Evolutionary conservation across 1,284 basidiomycete species (phyloP).

Genomic region (Blastosporella zonata): DNA sequence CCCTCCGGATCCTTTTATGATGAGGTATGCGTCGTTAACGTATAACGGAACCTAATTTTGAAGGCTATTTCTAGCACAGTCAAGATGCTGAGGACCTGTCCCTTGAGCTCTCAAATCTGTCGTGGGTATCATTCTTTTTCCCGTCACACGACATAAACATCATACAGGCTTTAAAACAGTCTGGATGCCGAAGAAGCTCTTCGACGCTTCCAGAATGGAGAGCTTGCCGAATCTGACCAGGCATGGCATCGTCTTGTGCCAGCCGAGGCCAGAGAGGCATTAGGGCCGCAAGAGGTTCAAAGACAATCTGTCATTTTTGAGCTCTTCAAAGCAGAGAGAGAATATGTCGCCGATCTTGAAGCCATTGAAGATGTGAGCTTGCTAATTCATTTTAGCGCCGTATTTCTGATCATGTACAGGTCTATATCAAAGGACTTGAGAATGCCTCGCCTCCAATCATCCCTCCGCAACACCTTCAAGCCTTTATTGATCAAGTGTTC

Average conservation of each 20-base stretch:
- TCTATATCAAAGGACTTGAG: slow-evolving; percentile 64
- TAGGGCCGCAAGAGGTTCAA: slow-evolving; percentile 71
- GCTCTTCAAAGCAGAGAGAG: slow-evolving; percentile 76
- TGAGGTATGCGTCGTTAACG: slow-evolving; percentile 24
- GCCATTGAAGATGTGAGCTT: slow-evolving; percentile 58
- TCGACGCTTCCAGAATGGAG: slow-evolving; percentile 58
- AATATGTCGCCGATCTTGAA: slow-evolving; percentile 75
- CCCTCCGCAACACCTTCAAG: slow-evolving; percentile 43
- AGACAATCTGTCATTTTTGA: slow-evolving; percentile 83
- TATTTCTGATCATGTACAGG: slow-evolving; percentile 34
- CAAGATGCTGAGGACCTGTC: slow-evolving; percentile 36
- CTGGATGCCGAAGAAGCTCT: slow-evolving; percentile 65
- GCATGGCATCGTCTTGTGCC: slow-evolving; percentile 81
- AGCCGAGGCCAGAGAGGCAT: slow-evolving; percentile 56
- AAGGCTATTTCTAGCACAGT: slow-evolving; percentile 18
- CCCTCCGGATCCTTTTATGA: slow-evolving; percentile 26
- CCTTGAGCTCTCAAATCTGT: slow-evolving; percentile 49
- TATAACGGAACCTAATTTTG: slow-evolving; percentile 1
- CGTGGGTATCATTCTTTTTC: slow-evolving; percentile 40
- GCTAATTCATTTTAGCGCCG: background rate
- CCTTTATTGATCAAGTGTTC: slow-evolving; percentile 73
- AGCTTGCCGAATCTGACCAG: slow-evolving; percentile 58
- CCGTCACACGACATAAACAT: slow-evolving; percentile 13
- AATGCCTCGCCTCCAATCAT: slow-evolving; percentile 58
- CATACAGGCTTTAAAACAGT: slow-evolving; percentile 18